phyloP scores from a whole-genome alignment of 139 green algal genomes.

The Haematococcus sp. region DNA sequence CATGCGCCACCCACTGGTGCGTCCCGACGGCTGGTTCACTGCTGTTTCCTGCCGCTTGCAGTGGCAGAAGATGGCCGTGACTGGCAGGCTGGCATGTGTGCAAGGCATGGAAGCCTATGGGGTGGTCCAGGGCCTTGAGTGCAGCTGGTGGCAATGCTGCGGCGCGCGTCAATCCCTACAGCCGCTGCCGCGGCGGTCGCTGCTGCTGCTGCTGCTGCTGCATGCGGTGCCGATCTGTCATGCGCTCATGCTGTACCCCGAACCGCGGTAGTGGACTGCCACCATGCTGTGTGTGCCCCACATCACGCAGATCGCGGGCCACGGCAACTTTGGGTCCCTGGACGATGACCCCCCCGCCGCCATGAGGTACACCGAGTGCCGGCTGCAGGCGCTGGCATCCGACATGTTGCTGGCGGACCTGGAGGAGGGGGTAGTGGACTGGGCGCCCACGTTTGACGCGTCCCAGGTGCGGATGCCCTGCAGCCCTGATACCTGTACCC shows the following conservation, averaged over 20 bases:
- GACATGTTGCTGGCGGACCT: slow-evolving; percentile 86
- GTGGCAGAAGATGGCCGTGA: too few relatives aligned
- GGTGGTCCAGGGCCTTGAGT: too few relatives aligned
- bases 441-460: slow-evolving; percentile 80
- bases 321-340: slow-evolving; percentile 97
- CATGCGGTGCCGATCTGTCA: background rate
- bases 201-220: too few relatives aligned
- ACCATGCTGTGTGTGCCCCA: background rate
- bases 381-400: slow-evolving; percentile 43
- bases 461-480: slow-evolving; percentile 56
- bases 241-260: background rate
- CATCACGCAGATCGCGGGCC: slow-evolving; percentile 72
- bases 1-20: slow-evolving; percentile 77
- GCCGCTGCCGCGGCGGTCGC: too few relatives aligned
- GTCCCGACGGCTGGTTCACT: background rate
- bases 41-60: background rate
- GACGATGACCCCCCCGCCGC: slow-evolving; percentile 95
- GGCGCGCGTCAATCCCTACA: too few relatives aligned
- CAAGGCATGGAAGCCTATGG: too few relatives aligned
- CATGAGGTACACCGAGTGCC: slow-evolving; percentile 87
- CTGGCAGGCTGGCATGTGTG: too few relatives aligned
- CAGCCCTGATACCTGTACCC: too few relatives aligned
- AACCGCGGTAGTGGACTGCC: background rate
- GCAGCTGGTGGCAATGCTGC: slow-evolving; percentile 1
- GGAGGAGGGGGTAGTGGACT: slow-evolving; percentile 79